Percentiles rank a stretch among this genome's conserved stretches.
phyloP scores from a whole-genome alignment of 768 basidiomycete genomes.

The Boletellus sp. region DNA sequence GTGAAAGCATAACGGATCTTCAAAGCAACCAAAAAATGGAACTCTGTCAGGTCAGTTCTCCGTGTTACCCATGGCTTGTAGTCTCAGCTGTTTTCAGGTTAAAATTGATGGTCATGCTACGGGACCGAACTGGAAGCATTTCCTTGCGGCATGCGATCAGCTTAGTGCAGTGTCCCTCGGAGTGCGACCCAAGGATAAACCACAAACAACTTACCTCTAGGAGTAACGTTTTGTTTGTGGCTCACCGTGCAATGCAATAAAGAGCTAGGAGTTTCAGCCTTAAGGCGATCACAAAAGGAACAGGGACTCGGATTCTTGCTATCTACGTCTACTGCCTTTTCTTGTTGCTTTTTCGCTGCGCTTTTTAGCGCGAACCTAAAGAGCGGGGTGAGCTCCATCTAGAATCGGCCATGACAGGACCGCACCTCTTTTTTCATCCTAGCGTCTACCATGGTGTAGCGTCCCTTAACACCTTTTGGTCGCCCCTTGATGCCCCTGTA shows the following conservation, averaged over 20 bases:
- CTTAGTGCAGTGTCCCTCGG: slow-evolving; percentile 33
- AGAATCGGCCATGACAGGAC: neutral
- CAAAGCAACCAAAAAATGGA: slow-evolving; percentile 51
- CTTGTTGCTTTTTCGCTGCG: slow-evolving; percentile 71
- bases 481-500: slow-evolving; percentile 89
- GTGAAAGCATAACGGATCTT: slow-evolving; percentile 51
- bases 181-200: slow-evolving; percentile 25
- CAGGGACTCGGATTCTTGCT: neutral
- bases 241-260: neutral
- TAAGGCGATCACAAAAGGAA: too few species aligned
- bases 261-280: neutral
- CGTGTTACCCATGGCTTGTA: neutral
- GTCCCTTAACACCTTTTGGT: slow-evolving; percentile 94
- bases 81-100: slow-evolving; percentile 36
- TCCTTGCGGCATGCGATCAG: slow-evolving; percentile 42
- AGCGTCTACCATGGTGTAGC: slow-evolving; percentile 91
- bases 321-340: slow-evolving; percentile 42
- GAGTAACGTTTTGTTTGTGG: slow-evolving; percentile 2
- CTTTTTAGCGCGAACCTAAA: slow-evolving; percentile 78
- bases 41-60: slow-evolving; percentile 49
- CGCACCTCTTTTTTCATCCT: slow-evolving; percentile 89
- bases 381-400: slow-evolving; percentile 1
- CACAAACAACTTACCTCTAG: slow-evolving; percentile 1
- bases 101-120: slow-evolving; percentile 37
- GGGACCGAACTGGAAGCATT: slow-evolving; percentile 42